Base-by-base conservation (phyloP, 345 rosid genomes). In the Brassica carinata region DNA sequence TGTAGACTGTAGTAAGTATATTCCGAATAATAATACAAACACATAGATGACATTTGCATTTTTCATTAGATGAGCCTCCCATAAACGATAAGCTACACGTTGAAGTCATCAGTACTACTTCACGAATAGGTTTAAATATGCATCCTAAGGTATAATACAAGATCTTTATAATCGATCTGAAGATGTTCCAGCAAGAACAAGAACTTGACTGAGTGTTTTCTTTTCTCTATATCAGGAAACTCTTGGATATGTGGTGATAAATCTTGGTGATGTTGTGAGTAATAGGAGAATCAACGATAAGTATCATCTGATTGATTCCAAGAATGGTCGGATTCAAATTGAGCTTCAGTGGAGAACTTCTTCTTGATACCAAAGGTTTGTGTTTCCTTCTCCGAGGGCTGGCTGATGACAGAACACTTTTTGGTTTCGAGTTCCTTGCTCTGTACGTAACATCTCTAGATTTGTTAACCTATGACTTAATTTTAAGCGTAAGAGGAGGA, bases 281-380 rank as follows among this genome's bases (percentile, higher is more conserved):
- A 95, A 95, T 85, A 81, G 84, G 64, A 87, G 98, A 81, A 89
- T 90, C 83, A 90, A 95, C 55, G 94, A 86, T 79, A 95, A 90
- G 83, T 95, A 87, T 81, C 89, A 93, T 84, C 88, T 95, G n/a
- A 93, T 93, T 61, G 96, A 90, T 85, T 95, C 99, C 2, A 95
- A 87, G 84, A 95, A 93, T 23, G 98, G 99, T 64, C 85, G 88
- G 80, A 78, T 90, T 70, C 92, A 90, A 59, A 86, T 92, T 34
- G 97, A 92, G 87, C 80, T 94, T 85, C 98, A 89, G 71, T 94
- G 97, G 98, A 88, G 96, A 86, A 84, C 92, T 53, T 79, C 90
- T n/a, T 83, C 87, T 7, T 88, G 74, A 81, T 0, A 8, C 31
- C 18, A 79, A 57, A 38, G 77, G 76, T 72, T 70, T 2, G 65